A percentile compares a stretch with the other conserved stretches of the same genome.
Conservation (phyloP, 257 asterid genomes). For the Solanum ossicruentum region DNA sequence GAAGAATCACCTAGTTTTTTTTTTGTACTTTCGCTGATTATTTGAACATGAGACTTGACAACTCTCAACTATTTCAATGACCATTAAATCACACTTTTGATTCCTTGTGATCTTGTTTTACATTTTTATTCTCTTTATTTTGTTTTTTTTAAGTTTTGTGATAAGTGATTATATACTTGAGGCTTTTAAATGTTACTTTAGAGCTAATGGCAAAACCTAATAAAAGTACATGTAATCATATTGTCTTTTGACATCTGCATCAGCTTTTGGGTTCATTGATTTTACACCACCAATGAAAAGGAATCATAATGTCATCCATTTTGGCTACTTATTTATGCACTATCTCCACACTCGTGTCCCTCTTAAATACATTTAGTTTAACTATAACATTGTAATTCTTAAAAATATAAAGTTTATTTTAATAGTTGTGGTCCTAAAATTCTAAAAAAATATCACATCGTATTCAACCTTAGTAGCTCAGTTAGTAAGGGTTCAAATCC, state of each 20-base stretch:
- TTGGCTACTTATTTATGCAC: not conserved
- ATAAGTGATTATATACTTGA: not conserved
- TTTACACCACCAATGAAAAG: slow-evolving; percentile 6
- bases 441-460: no score
- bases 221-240: slow-evolving; percentile 1
- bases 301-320: slow-evolving; percentile 19
- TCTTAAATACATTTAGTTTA: not conserved
- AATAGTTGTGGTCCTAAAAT: not conserved
- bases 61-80: no score
- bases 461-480: no score
- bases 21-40: no score
- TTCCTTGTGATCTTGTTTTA: no score
- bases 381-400: not conserved
- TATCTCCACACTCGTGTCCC: not conserved
- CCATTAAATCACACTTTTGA: no score
- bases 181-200: not conserved
- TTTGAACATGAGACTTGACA: no score
- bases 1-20: no score
- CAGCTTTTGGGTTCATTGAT: slow-evolving; percentile 12
- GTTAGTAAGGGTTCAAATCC: no score
- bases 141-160: not conserved
- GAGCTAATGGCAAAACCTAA: not conserved
- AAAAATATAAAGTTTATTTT: not conserved
- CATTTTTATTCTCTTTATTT: not conserved
- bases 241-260: slow-evolving; percentile 3